Percentiles rank a stretch among this genome's conserved stretches.
Conservation (phyloP, 73 alveolate species). For the Tetrahymena elliotti region DNA sequence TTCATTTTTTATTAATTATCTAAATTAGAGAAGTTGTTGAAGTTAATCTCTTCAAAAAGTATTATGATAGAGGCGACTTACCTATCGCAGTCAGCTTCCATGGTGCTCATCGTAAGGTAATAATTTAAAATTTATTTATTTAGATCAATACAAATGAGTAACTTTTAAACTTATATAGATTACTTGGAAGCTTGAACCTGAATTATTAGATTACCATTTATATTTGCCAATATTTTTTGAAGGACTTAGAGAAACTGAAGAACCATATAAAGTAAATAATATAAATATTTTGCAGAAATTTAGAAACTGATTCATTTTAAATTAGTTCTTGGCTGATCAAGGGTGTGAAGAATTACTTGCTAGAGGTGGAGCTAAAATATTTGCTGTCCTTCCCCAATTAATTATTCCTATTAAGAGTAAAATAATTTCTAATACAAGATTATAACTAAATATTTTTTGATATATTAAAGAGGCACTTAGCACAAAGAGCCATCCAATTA, state of each 20-base stretch:
- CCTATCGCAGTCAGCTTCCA: slow-evolving; percentile 69
- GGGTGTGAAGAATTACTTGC: slow-evolving; percentile 86
- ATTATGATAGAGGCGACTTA: slow-evolving; percentile 78
- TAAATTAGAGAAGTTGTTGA: slow-evolving; percentile 8
- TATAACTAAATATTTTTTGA: neutral
- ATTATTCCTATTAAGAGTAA: slow-evolving; percentile 85
- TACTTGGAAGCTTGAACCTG: slow-evolving; percentile 79
- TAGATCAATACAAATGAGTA: neutral
- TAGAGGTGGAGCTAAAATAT: slow-evolving; percentile 81
- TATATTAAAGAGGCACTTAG: slow-evolving; percentile 60
- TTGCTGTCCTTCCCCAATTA: slow-evolving; percentile 93
- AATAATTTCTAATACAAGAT: neutral
- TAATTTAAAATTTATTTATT: neutral
- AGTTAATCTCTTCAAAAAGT: slow-evolving; percentile 57
- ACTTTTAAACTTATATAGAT: neutral
- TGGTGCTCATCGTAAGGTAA: slow-evolving; percentile 65
- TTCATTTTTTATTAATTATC: no score
- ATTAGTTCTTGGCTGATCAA: slow-evolving; percentile 82
- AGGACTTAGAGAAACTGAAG: slow-evolving; percentile 94
- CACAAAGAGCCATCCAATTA: slow-evolving; percentile 90
- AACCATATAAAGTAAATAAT: slow-evolving; percentile 76
- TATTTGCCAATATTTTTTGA: slow-evolving; percentile 95
- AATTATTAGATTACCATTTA: slow-evolving; percentile 82
- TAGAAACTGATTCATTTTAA: neutral
- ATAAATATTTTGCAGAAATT: neutral